A percentile compares a stretch with the other conserved stretches of the same genome.
Evolutionary conservation across 2,329 filamentous ascomycete genomes (phyloP).

Genomic region (Penicillium rolfsii): DNA sequence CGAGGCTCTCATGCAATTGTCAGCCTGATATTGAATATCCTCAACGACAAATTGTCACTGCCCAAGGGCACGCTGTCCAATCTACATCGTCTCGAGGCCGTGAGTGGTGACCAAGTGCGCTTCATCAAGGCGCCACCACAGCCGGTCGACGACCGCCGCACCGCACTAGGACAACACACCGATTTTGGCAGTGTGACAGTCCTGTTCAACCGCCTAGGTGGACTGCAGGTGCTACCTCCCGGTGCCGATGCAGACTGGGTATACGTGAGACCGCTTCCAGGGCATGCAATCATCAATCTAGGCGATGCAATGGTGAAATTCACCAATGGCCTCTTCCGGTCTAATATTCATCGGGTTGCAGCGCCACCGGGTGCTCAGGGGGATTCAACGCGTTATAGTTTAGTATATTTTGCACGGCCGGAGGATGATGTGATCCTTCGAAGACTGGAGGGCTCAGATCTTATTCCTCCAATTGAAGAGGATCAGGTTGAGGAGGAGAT

Average conservation of each 20-base stretch:
- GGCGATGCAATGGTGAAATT: constrained; percentile 52
- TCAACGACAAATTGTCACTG: constrained; percentile 52
- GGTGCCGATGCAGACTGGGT: constrained; percentile 50
- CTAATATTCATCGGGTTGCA: constrained; percentile 55
- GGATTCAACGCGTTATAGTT: constrained; percentile 51
- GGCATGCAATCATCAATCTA: constrained; percentile 51
- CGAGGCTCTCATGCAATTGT: constrained; percentile 51
- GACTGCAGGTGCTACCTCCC: constrained; percentile 57
- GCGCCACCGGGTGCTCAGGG: constrained; percentile 54
- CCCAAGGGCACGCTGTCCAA: constrained; percentile 46
- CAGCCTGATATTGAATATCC: constrained; percentile 47
- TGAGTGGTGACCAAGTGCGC: constrained; percentile 59
- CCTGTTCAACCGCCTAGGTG: constrained; percentile 60
- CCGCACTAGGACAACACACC: constrained; percentile 57
- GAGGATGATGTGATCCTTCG: constrained; percentile 53
- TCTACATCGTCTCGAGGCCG: constrained; percentile 50
- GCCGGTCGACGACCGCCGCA: constrained; percentile 45
- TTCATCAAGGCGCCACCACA: constrained; percentile 57
- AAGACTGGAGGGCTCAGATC: constrained; percentile 40
- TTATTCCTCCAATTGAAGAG: constrained; percentile 38
- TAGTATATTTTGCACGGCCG: constrained; percentile 60
- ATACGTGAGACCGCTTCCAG: constrained; percentile 57
- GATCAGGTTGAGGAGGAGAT: constrained; percentile 41
- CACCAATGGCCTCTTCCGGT: constrained; percentile 46
- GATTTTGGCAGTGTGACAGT: constrained; percentile 61